These are phyloP conservation scores for Amaranthus hypochondriacus DNA, from an alignment of 148 eudicot species.

Conservation along the genomic window DNA sequence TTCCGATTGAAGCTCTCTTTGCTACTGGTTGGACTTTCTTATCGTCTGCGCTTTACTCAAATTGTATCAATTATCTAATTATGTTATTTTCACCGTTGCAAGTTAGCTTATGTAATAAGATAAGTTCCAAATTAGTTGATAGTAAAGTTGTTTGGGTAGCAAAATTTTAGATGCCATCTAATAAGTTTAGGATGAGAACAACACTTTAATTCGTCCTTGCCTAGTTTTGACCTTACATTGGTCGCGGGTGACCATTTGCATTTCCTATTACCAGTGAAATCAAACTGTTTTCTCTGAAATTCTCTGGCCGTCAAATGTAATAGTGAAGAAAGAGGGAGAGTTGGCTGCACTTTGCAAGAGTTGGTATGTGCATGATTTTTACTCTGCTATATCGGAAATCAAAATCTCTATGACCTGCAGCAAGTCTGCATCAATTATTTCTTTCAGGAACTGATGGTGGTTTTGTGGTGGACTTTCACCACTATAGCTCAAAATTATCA, in stretches of 20 bases:
- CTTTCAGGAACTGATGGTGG: background rate
- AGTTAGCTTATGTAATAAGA: no score
- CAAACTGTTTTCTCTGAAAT: background rate
- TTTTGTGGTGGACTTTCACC: background rate
- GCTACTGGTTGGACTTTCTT: no score
- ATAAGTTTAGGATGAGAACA: background rate
- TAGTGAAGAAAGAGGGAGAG: background rate
- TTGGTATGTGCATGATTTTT: background rate
- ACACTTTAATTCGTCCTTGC: background rate
- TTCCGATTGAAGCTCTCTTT: no score
- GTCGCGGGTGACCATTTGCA: background rate
- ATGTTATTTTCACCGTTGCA: no score
- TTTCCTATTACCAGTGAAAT: background rate
- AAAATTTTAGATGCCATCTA: background rate
- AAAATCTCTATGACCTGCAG: background rate
- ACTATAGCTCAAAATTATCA: background rate
- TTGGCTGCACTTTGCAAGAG: background rate
- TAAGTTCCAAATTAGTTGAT: no score
- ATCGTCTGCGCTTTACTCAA: no score
- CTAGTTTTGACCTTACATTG: background rate
- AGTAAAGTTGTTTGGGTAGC: no score
- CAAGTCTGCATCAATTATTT: background rate
- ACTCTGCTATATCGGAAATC: background rate
- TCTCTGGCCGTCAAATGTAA: no score
- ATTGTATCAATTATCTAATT: no score